Evolutionary conservation across 805 yeast species (phyloP).

Genomic region (Kluyveromyces aestuarii): DNA sequence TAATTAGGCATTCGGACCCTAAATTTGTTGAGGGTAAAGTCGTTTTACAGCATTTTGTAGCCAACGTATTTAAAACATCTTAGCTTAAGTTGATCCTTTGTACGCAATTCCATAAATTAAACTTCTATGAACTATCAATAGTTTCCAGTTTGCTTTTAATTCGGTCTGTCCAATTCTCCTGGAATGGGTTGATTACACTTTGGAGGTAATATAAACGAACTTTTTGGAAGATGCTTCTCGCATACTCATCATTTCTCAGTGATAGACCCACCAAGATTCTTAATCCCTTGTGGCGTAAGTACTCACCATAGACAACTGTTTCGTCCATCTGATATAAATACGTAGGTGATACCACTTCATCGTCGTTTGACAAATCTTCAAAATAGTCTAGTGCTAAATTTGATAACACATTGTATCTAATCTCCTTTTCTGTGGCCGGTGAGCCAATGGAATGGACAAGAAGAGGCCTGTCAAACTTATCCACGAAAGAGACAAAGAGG

Average conservation of each 20-base stretch:
- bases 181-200: constrained; percentile 17
- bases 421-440: constrained; percentile 3
- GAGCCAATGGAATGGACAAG: constrained; percentile 15
- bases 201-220: constrained; percentile 7
- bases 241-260: constrained; percentile 5
- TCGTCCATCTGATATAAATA: constrained; percentile 23
- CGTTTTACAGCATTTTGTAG: constrained; percentile 57
- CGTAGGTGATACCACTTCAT: constrained; percentile 12
- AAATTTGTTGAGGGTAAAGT: constrained; percentile 60
- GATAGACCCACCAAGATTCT: constrained; percentile 24
- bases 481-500: constrained; percentile 19
- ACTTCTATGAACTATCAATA: neutral
- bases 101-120: neutral
- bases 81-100: neutral
- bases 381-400: constrained; percentile 27
- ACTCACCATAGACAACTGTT: constrained; percentile 22
- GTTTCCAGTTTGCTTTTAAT: neutral
- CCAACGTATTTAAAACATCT: constrained; percentile 29
- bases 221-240: constrained; percentile 11
- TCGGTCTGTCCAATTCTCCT: constrained; percentile 1
- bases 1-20: constrained; percentile 50
- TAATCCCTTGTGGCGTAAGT: constrained; percentile 21
- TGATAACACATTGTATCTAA: constrained; percentile 25
- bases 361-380: constrained; percentile 19
- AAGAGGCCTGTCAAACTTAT: constrained; percentile 19